phyloP scores from a whole-genome alignment of 306 rosid genomes.

The Luffa acutangula region DNA sequence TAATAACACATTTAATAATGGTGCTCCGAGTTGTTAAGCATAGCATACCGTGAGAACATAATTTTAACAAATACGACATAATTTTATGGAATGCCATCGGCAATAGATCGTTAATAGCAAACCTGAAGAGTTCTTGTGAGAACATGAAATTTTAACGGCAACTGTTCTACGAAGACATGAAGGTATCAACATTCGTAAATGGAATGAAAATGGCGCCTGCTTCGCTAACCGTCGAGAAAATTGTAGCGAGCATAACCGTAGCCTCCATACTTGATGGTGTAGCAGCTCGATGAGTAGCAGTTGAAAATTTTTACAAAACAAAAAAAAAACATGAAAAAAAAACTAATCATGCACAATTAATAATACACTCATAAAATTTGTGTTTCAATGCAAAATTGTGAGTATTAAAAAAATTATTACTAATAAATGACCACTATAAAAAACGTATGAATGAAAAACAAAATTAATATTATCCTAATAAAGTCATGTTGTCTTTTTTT shows the following conservation, averaged over 20 bases:
- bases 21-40: neutral
- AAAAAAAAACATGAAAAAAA: no score
- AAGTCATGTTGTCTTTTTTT: no score
- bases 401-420: no score
- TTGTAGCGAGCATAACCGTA: conserved; percentile 23
- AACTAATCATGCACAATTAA: no score
- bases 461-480: no score
- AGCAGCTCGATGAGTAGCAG: neutral
- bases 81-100: neutral
- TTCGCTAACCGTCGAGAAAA: conserved; percentile 24
- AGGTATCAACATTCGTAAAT: conserved; percentile 10
- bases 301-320: neutral
- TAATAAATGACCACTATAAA: no score
- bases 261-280: conserved; percentile 41
- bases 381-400: no score
- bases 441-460: no score
- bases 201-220: conserved; percentile 25
- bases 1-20: neutral
- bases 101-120: neutral
- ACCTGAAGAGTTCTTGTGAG: conserved; percentile 64
- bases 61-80: neutral
- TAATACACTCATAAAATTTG: no score
- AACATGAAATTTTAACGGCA: conserved; percentile 43
- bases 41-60: neutral
- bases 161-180: conserved; percentile 26